A percentile compares a stretch with the other conserved stretches of the same genome.
These are phyloP conservation scores for Malania oleifera DNA, from an alignment of 164 flowering plant genomes.

Conservation along the genomic window DNA sequence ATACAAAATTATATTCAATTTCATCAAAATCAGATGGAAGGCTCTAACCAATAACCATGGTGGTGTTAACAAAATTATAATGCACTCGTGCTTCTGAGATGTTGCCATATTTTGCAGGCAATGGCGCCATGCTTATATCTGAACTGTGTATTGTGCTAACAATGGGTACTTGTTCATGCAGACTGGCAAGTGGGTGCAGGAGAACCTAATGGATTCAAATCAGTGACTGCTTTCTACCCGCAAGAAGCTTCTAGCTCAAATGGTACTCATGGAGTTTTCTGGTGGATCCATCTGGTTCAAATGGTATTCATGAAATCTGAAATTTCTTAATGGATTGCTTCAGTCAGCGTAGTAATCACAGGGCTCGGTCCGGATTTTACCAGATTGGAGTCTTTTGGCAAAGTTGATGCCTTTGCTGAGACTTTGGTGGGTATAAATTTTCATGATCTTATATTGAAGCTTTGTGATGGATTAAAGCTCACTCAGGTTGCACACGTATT, in stretches of 20 bases:
- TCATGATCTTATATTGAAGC: not conserved
- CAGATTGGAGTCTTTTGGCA: conserved; percentile 88
- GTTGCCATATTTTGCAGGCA: not conserved
- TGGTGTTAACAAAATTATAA: no score
- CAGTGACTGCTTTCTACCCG: conserved; percentile 84
- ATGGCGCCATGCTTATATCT: not conserved
- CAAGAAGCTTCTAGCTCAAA: conserved; percentile 51
- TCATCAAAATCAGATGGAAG: no score
- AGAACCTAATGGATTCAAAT: conserved; percentile 57
- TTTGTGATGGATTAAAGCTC: not conserved
- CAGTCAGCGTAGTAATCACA: conserved; percentile 86
- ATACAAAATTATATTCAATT: no score
- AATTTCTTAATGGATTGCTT: conserved; percentile 14
- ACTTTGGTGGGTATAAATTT: conserved; percentile 61
- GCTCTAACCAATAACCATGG: no score
- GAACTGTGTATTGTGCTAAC: not conserved
- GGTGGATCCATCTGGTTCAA: conserved; percentile 3
- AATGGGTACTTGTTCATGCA: conserved; percentile 21
- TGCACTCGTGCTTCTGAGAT: no score
- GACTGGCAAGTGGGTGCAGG: conserved; percentile 86
- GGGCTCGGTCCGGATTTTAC: conserved; percentile 92
- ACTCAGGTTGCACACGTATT: not conserved
- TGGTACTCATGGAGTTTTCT: conserved; percentile 35
- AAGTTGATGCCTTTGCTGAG: conserved; percentile 87
- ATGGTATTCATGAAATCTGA: conserved; percentile 5